Evolutionary conservation across 2,329 filamentous ascomycete genomes (phyloP), one percentile per base, ranked within the genome.

Genomic region (Pleurostoma richardsiae): DNA sequence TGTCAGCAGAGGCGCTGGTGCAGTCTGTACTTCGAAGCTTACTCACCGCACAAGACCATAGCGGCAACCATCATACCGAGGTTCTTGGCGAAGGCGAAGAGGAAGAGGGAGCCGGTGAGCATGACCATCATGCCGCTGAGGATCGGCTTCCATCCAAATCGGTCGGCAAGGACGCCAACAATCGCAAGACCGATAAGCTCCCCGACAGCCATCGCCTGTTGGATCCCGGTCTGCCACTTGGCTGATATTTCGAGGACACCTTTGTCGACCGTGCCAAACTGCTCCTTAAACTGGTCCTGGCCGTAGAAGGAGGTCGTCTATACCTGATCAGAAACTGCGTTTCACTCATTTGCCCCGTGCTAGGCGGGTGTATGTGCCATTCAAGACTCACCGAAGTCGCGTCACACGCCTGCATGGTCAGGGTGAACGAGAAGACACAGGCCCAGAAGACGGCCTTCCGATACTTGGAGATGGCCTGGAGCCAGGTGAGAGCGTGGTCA

Each of bases 391-490:
- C 42, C 4, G 30, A 31, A 30, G 30, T 38, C 42, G 30, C 29
- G 42, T 43, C 42, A 28, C 11, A 29, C 19, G 29, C 27, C 42
- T 43, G 29, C 42, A 43, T 43, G 26, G 30, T 33, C 42, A 43
- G 28, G 30, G 29, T 43, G 42, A 38, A 10, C 10, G 42, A 43
- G 28, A 43, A 38, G 30, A 43, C 10, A 8, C 29, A 31, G 27
- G 42, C 27, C 42, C 42, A 43, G 30, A 43, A 43, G 28, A 43
- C 42, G n/a, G 42, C 42, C 42, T 43, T 43, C 30, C 30, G 28
- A 31, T 43, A 43, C 29, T 43, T 43, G 19, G 27, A 30, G 28
- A 43, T 27, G 19, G 42, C 42, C 30, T 43, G 42, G 28, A 4
- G 10, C 29, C 29, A 31, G 7, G 42, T 43, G 5, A 43, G 28